Evolutionary conservation across 2,329 filamentous ascomycete genomes (phyloP).

Genomic region (Pseudodiploospora longispora): DNA sequence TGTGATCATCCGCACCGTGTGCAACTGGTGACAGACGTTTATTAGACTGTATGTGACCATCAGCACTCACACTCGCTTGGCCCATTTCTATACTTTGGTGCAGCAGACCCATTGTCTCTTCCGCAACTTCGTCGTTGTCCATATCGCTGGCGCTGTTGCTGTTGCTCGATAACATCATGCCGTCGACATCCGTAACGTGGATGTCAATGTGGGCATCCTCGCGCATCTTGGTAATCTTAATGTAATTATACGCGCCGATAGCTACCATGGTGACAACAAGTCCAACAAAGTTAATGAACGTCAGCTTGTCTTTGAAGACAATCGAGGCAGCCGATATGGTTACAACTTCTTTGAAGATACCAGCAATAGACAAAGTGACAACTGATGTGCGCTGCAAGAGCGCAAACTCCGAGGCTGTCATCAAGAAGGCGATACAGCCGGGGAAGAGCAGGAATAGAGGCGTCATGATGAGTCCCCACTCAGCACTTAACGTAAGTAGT

Average conservation of each 20-base stretch:
- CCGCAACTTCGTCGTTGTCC: constrained; percentile 34
- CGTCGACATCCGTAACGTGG: constrained; percentile 31
- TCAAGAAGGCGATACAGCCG: constrained; percentile 83
- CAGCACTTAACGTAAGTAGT: constrained; percentile 51
- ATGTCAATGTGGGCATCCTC: constrained; percentile 56
- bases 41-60: constrained; percentile 32
- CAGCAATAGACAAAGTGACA: constrained; percentile 90
- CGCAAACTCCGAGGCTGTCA: constrained; percentile 95
- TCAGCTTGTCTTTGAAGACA: constrained; percentile 83
- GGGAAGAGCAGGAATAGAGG: constrained; percentile 78
- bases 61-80: constrained; percentile 30
- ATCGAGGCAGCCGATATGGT: constrained; percentile 84
- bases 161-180: constrained; percentile 24
- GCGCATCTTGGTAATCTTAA: constrained; percentile 88
- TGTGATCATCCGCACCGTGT: constrained; percentile 6
- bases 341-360: constrained; percentile 98
- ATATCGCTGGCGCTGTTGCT: constrained; percentile 31
- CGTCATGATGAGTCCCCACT: constrained; percentile 60
- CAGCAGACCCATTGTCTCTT: constrained; percentile 39
- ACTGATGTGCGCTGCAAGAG: constrained; percentile 91
- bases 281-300: constrained; percentile 77
- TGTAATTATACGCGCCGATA: constrained; percentile 86
- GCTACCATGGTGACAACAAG: constrained; percentile 81
- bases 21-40: constrained; percentile 17
- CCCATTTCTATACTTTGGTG: constrained; percentile 27